Conservation (phyloP, 192 early-diverging fungal species). For the Mortierella hygrophila region DNA sequence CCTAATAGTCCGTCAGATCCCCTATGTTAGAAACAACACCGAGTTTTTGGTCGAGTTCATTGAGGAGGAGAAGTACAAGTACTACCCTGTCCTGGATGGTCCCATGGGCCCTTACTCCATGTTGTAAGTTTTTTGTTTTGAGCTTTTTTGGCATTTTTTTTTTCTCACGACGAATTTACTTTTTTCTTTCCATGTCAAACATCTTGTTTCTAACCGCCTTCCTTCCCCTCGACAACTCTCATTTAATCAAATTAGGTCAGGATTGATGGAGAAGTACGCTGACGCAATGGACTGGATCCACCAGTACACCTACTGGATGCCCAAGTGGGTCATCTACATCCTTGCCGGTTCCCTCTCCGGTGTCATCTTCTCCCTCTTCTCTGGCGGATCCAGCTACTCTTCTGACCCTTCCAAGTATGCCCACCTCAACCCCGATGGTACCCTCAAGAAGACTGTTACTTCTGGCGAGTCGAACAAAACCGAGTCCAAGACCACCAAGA, state of each 20-base stretch:
- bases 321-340: conserved; percentile 44
- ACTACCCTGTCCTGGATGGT: conserved; percentile 37
- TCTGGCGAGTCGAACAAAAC: not conserved
- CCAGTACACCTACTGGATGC: conserved; percentile 52
- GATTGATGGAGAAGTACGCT: conserved; percentile 37
- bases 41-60: conserved; percentile 51
- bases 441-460: conserved; percentile 22
- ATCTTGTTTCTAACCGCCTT: no score
- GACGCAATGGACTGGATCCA: conserved; percentile 29
- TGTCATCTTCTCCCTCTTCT: conserved; percentile 45
- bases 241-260: conserved; percentile 16
- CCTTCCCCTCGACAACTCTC: not conserved
- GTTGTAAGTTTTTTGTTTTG: conserved; percentile 23
- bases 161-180: not conserved
- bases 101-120: conserved; percentile 46
- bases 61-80: conserved; percentile 49
- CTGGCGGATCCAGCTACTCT: conserved; percentile 51
- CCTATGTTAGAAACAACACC: conserved; percentile 49
- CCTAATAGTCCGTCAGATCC: conserved; percentile 45
- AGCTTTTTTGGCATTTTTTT: no score
- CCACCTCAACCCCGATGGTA: conserved; percentile 52
- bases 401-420: conserved; percentile 44
- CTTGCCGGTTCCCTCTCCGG: conserved; percentile 49
- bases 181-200: not conserved
- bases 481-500: conserved; percentile 15